Conservation (phyloP, 805 yeast genomes). For the Yamadazyma insecticola region DNA sequence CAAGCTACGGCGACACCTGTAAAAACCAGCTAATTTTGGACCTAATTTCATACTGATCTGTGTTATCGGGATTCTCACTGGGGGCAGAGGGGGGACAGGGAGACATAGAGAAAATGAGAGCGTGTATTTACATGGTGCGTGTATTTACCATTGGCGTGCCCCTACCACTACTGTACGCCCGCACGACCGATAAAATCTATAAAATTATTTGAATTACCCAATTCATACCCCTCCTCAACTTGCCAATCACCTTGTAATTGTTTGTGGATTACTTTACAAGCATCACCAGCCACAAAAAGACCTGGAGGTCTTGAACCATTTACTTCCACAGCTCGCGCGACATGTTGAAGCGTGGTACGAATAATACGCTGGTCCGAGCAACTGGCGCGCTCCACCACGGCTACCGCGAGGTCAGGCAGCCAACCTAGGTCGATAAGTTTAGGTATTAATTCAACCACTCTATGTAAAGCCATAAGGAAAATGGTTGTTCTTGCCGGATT, state of each 20-base stretch:
- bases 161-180: too few relatives aligned
- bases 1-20: too few relatives aligned
- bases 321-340: conserved; percentile 68
- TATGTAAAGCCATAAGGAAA: conserved; percentile 85
- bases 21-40: too few relatives aligned
- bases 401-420: conserved; percentile 71
- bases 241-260: conserved; percentile 1
- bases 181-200: too few relatives aligned
- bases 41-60: too few relatives aligned
- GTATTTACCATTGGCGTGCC: too few relatives aligned
- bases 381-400: conserved; percentile 85
- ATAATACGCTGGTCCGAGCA: conserved; percentile 89
- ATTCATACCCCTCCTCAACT: conserved; percentile 2
- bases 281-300: conserved; percentile 71
- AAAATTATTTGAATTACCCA: too few relatives aligned
- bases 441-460: conserved; percentile 56
- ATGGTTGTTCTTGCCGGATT: conserved; percentile 73
- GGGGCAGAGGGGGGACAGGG: too few relatives aligned
- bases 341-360: conserved; percentile 61
- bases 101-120: too few relatives aligned
- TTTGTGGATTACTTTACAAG: conserved; percentile 50
- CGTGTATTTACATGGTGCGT: too few relatives aligned
- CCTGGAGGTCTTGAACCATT: conserved; percentile 94
- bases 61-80: too few relatives aligned
- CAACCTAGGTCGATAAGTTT: conserved; percentile 49